Base-by-base conservation (phyloP, 208 protist genomes). In the Trypanosoma melophagium region DNA sequence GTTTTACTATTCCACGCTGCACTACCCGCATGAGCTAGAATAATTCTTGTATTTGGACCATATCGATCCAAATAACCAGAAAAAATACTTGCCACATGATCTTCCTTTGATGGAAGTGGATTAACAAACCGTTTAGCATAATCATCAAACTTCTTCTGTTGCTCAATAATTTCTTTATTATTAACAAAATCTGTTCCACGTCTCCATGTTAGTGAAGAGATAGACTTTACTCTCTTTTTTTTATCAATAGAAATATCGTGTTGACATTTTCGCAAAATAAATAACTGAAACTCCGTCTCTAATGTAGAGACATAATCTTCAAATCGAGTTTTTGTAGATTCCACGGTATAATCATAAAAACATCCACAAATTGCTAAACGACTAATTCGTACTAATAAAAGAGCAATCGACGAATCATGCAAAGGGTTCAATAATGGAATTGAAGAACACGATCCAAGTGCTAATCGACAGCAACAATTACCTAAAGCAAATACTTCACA, bases 251-350 rank as follows among this genome's bases (percentile, higher is more conserved):
- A 14, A 41, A 44, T 19, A 14, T 28, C n/a, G 49, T 9, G 19
- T 47, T 44, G n/a, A 44, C 3, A 44, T 38, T 42, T 52, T 54
- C 21, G 60, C 22, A 71, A 3, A 21, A 71, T 28, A 12, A 77
- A 5, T 31, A 77, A 57, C 42, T 77, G 71, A 71, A 70, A 77
- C 50, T 77, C 71, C 7, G 71, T 60, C 41, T 77, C 71, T 14
- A 70, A 19, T 42, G 49, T 28, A 14, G 71, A 77, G 21, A 66
- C 16, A 56, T 66, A 77, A 2, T 65, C 41, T 42, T 65, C 55
- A 5, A 66, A 47, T 22, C 50, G 13, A 3, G 45, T 22, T 19
- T 38, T 58, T 51, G 51, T 35, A 60, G 35, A 60, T 19, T 57
- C 24, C 0, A 22, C 16, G 22, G 19, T 56, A 52, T 58, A 65